Conservation (phyloP, 805 yeast genomes). For the Candida namnaoensis region DNA sequence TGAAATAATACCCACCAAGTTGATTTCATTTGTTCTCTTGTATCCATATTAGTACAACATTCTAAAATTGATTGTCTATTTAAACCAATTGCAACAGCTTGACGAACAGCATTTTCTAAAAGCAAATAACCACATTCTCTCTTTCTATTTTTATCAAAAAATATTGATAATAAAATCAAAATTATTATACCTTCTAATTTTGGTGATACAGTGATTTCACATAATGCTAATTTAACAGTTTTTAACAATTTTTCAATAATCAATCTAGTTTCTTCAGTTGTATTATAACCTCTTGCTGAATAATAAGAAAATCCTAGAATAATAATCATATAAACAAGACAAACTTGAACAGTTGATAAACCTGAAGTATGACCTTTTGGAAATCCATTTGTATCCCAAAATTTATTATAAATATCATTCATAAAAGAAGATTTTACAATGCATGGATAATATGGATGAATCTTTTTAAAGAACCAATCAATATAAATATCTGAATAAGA, state of each 20-base stretch:
- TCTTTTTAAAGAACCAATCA: not conserved
- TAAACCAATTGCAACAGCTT: not conserved
- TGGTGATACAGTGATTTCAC: not conserved
- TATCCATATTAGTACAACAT: not conserved
- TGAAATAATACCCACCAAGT: not conserved
- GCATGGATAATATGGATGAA: not conserved
- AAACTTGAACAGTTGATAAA: not conserved
- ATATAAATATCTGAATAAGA: not conserved
- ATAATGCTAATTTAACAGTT: not conserved
- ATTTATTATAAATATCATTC: not conserved
- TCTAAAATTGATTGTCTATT: not conserved
- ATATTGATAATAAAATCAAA: not conserved
- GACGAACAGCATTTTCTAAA: not conserved
- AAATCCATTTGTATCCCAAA: no score
- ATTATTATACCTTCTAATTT: not conserved
- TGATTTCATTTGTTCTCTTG: not conserved
- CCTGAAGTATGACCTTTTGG: not conserved
- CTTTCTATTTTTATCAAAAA: not conserved
- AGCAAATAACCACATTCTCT: not conserved
- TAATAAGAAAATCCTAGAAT: not conserved
- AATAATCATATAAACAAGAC: not conserved
- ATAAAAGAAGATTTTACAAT: not conserved
- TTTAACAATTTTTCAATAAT: not conserved
- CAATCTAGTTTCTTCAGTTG: not conserved
- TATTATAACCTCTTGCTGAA: not conserved